These are phyloP conservation scores for Debaryomyces sp. DNA, from an alignment of 1,139 yeast genomes.

Conservation along the genomic window DNA sequence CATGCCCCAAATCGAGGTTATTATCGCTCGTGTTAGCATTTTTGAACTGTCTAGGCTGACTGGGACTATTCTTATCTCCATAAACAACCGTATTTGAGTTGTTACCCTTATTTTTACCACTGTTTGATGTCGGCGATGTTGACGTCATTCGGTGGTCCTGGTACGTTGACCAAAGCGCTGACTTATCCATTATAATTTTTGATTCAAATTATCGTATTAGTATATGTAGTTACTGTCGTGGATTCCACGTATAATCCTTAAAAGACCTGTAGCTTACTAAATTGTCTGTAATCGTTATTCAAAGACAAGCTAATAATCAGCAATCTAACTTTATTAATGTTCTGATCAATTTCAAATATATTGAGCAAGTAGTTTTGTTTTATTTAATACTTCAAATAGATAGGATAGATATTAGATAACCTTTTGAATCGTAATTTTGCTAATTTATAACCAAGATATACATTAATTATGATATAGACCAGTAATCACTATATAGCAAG, in stretches of 20 bases:
- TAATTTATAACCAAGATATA: background rate
- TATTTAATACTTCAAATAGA: background rate
- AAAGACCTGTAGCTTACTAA: background rate
- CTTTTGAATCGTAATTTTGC: background rate
- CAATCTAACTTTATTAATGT: background rate
- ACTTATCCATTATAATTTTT: constrained; percentile 9
- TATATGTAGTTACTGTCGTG: background rate
- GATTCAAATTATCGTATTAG: background rate
- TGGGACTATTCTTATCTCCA: constrained; percentile 2
- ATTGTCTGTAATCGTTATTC: background rate
- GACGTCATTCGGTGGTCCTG: constrained; percentile 5
- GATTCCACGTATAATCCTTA: background rate
- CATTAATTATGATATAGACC: background rate
- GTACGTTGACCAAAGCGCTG: constrained; percentile 9
- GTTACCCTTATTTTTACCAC: background rate
- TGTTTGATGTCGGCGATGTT: background rate
- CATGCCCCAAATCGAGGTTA: background rate
- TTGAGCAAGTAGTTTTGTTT: background rate
- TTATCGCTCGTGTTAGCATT: constrained; percentile 1
- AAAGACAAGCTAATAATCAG: background rate
- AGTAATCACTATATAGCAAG: constrained; percentile 1
- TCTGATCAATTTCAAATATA: background rate
- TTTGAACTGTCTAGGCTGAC: constrained; percentile 10
- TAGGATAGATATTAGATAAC: background rate
- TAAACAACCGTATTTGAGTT: background rate